Evolutionary conservation across 2,329 filamentous ascomycete species (phyloP).

Genomic region (Cercospora citrullina): DNA sequence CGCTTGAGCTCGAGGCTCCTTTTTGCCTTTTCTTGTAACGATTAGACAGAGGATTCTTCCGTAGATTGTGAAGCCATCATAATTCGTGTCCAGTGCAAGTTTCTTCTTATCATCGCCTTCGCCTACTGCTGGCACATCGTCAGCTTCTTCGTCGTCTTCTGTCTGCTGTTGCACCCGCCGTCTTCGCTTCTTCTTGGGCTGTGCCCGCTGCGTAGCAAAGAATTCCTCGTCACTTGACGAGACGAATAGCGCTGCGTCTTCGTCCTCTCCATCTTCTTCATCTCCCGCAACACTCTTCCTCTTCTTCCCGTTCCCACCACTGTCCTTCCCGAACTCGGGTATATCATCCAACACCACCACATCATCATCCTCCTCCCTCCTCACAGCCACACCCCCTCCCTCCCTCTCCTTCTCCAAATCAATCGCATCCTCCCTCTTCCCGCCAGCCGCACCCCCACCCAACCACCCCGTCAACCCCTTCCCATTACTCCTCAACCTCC

Average conservation of each 20-base stretch:
- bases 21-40: conserved; percentile 68
- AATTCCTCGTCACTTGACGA: conserved; percentile 41
- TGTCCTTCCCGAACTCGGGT: conserved; percentile 47
- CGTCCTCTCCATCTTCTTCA: conserved; percentile 27
- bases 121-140: conserved; percentile 28
- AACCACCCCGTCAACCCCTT: conserved; percentile 52
- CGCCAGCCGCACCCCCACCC: not conserved
- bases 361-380: conserved; percentile 60
- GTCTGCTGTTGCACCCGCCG: conserved; percentile 19
- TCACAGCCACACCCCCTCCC: conserved; percentile 49
- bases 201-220: conserved; percentile 37
- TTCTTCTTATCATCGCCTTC: conserved; percentile 93
- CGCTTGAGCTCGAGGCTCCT: conserved; percentile 29
- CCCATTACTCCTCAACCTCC: conserved; percentile 47
- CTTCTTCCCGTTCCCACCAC: conserved; percentile 19
- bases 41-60: conserved; percentile 89
- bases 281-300: conserved; percentile 21
- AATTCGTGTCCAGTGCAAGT: conserved; percentile 77
- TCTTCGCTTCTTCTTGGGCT: conserved; percentile 31
- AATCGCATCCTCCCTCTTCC: conserved; percentile 44
- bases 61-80: conserved; percentile 95
- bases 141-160: conserved; percentile 30
- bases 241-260: conserved; percentile 40
- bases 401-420: conserved; percentile 47
- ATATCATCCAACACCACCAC: conserved; percentile 56